Evolutionary conservation across 306 rosid genomes (phyloP).

Genomic region (Rosa lucieae): DNA sequence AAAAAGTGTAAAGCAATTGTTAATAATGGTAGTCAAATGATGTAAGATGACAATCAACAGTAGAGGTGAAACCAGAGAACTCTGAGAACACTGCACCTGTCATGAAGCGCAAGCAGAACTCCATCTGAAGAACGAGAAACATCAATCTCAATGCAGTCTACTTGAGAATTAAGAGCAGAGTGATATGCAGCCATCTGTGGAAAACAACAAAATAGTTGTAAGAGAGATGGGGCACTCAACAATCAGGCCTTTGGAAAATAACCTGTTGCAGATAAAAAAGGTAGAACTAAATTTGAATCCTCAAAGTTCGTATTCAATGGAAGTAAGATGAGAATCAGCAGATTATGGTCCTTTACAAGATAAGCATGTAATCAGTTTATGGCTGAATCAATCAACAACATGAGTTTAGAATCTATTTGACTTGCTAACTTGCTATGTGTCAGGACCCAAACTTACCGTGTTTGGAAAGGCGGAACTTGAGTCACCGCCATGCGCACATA

Average conservation of each 20-base stretch:
- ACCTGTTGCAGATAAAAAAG: not conserved
- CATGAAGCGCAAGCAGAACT: constrained; percentile 82
- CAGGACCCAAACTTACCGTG: constrained; percentile 40
- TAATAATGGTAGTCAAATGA: not conserved
- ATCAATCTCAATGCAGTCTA: constrained; percentile 86
- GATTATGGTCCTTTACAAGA: not conserved
- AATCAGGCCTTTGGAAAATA: not conserved
- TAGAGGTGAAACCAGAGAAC: not conserved
- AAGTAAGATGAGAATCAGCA: not conserved
- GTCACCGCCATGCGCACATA: constrained; percentile 95
- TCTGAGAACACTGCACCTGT: constrained; percentile 50
- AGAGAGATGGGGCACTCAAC: not conserved
- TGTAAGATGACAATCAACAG: not conserved
- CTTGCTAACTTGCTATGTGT: not conserved
- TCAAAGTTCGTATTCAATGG: not conserved
- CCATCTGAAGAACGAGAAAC: constrained; percentile 91
- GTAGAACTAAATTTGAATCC: not conserved
- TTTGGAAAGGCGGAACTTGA: constrained; percentile 71
- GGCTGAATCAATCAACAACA: not conserved
- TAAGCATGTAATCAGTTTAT: not conserved
- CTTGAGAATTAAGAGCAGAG: constrained; percentile 60
- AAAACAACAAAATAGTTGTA: not conserved
- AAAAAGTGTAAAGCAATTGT: not conserved
- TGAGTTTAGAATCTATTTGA: not conserved
- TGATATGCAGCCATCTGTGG: constrained; percentile 69